Conservation (phyloP, 1,139 yeast species). For the Sugiyamaella neomexicana region DNA sequence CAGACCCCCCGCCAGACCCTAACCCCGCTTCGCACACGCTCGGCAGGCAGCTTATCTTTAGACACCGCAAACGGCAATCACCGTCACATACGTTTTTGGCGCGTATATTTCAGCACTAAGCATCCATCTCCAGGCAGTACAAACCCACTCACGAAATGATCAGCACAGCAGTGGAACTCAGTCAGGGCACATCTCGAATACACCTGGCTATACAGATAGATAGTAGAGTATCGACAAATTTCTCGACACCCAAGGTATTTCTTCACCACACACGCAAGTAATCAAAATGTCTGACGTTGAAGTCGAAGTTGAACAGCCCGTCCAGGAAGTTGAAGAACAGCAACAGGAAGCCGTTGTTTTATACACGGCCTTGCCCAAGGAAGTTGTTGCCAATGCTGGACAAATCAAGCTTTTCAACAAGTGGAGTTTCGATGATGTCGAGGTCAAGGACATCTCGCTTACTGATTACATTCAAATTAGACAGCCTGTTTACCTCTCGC, state of each 20-base stretch:
- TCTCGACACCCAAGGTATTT: no score
- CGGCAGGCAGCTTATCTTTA: background rate
- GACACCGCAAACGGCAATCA: background rate
- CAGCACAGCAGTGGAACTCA: background rate
- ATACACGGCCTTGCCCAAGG: slow-evolving; percentile 89
- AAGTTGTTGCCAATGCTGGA: slow-evolving; percentile 92
- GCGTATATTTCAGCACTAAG: background rate
- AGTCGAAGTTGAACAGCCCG: slow-evolving; percentile 30
- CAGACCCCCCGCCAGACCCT: background rate
- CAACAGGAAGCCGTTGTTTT: slow-evolving; percentile 32
- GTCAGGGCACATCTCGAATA: slow-evolving; percentile 1
- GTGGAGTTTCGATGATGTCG: slow-evolving; percentile 98
- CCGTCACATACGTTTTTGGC: background rate
- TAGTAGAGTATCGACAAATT: slow-evolving; percentile 9
- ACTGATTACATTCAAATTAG: slow-evolving; percentile 98
- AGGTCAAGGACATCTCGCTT: slow-evolving; percentile 96
- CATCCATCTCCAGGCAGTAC: background rate
- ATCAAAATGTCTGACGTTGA: slow-evolving; percentile 36
- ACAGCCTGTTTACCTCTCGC: slow-evolving; percentile 96
- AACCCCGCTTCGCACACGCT: background rate
- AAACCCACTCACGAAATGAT: slow-evolving; percentile 2
- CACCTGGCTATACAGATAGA: background rate
- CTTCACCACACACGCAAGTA: slow-evolving; percentile 9
- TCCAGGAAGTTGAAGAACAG: slow-evolving; percentile 27
- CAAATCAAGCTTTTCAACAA: slow-evolving; percentile 99